phyloP scores from a whole-genome alignment of 768 basidiomycete genomes.

The Udeniomyces megalosporus region DNA sequence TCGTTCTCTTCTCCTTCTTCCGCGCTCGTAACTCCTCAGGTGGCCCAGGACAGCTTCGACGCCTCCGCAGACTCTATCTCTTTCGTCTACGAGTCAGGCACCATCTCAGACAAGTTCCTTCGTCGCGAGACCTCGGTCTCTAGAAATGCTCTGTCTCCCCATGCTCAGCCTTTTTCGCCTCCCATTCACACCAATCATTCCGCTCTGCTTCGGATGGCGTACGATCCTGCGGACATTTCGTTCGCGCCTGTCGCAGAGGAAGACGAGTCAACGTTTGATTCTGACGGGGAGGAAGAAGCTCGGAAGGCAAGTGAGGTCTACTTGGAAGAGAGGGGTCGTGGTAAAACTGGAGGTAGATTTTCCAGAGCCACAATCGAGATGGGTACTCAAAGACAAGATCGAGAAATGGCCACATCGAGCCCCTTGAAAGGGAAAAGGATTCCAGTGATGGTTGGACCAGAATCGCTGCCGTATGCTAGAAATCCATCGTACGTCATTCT shows the following conservation, averaged over 20 bases:
- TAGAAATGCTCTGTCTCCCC: not conserved
- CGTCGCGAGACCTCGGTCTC: not conserved
- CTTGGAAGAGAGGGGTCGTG: not conserved
- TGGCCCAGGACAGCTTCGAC: not conserved
- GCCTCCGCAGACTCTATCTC: conserved; percentile 1
- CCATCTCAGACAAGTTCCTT: conserved; percentile 11
- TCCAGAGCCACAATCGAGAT: no score
- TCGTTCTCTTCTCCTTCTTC: not conserved
- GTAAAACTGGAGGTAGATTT: not conserved
- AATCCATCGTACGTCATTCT: conserved; percentile 6
- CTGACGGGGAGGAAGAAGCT: not conserved
- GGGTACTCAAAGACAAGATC: no score
- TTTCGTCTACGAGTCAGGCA: conserved; percentile 6
- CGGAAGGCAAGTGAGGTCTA: not conserved
- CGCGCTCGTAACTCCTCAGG: not conserved
- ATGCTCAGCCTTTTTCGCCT: conserved; percentile 1
- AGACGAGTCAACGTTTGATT: not conserved
- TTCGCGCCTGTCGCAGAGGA: not conserved
- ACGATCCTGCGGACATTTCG: not conserved
- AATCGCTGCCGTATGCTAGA: conserved; percentile 14
- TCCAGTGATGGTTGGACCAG: conserved; percentile 13
- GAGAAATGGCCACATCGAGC: no score
- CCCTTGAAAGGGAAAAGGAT: not conserved
- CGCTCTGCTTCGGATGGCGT: not conserved
- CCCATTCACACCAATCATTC: not conserved